Evolutionary conservation across 2,329 filamentous ascomycete species (phyloP).

Genomic region (Calonectria pseudoreteaudii): DNA sequence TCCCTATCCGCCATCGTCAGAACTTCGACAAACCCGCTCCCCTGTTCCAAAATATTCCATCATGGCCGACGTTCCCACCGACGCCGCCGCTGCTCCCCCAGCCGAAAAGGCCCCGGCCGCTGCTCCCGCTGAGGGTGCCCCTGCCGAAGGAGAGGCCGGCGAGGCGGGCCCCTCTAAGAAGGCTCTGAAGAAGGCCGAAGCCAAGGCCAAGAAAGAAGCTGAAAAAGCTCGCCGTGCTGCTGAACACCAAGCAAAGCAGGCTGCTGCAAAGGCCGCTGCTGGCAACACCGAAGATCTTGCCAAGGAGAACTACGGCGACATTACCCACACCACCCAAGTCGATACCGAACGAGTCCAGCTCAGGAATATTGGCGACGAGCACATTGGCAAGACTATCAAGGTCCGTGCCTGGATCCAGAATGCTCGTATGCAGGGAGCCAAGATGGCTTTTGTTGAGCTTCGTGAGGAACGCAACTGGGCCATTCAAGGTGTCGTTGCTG

Average conservation of each 20-base stretch:
- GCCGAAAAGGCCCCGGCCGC: constrained; percentile 27
- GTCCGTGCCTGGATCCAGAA: constrained; percentile 89
- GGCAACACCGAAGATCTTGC: constrained; percentile 76
- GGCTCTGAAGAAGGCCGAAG: constrained; percentile 85
- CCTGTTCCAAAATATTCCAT: constrained; percentile 19
- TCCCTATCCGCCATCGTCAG: constrained; percentile 10
- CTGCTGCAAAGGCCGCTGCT: constrained; percentile 73
- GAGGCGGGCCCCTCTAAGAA: constrained; percentile 56
- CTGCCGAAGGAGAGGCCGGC: constrained; percentile 31
- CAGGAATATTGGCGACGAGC: constrained; percentile 70
- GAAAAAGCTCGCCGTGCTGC: constrained; percentile 79
- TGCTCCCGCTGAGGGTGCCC: constrained; percentile 24
- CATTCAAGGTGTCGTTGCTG: constrained; percentile 83
- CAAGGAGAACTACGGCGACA: constrained; percentile 83
- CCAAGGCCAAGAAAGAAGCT: constrained; percentile 90
- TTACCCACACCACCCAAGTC: constrained; percentile 68
- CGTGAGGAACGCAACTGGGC: constrained; percentile 80
- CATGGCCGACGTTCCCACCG: constrained; percentile 39
- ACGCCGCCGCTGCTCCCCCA: constrained; percentile 32
- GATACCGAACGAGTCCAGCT: constrained; percentile 71
- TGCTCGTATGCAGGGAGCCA: constrained; percentile 87
- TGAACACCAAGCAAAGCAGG: constrained; percentile 80
- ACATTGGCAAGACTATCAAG: constrained; percentile 77
- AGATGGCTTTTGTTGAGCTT: constrained; percentile 91
- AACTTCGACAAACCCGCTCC: constrained; percentile 18